Percentiles rank a stretch among this genome's conserved stretches.
Conservation (phyloP, 1,139 yeast species). For the Debaryomycetaceae sp. region DNA sequence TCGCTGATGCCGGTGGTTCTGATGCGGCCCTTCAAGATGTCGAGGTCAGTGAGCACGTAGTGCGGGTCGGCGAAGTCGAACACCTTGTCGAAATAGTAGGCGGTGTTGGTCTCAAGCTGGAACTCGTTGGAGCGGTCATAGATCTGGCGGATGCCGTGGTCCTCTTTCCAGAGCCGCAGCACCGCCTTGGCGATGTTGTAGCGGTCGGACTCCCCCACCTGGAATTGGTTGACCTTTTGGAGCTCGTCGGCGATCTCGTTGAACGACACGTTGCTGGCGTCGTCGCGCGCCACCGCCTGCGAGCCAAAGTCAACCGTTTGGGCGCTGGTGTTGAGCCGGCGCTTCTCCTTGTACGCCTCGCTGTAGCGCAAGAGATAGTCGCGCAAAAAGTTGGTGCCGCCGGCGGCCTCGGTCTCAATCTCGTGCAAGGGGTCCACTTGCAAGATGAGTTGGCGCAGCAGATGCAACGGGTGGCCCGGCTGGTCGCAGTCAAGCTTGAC, state of each 20-base stretch:
- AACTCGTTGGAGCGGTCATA: slow-evolving; percentile 66
- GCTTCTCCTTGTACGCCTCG: slow-evolving; percentile 46
- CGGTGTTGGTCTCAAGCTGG: slow-evolving; percentile 77
- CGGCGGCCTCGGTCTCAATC: slow-evolving; percentile 65
- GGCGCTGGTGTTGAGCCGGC: slow-evolving; percentile 30
- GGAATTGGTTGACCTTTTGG: slow-evolving; percentile 6
- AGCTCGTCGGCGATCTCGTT: slow-evolving; percentile 5
- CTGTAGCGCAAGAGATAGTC: slow-evolving; percentile 64
- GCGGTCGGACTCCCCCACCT: slow-evolving; percentile 22
- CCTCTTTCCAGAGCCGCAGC: slow-evolving; percentile 59
- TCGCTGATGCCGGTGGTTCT: slow-evolving; percentile 96
- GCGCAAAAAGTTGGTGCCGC: slow-evolving; percentile 58
- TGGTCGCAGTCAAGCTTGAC: slow-evolving; percentile 62
- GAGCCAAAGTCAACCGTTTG: slow-evolving; percentile 16
- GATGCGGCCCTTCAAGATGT: slow-evolving; percentile 84
- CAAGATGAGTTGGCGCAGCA: slow-evolving; percentile 46
- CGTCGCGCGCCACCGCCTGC: background rate
- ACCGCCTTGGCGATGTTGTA: slow-evolving; percentile 61
- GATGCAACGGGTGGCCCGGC: slow-evolving; percentile 38
- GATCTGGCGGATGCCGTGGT: slow-evolving; percentile 61
- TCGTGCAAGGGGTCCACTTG: slow-evolving; percentile 57
- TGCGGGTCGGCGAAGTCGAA: slow-evolving; percentile 56
- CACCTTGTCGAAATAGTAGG: slow-evolving; percentile 72
- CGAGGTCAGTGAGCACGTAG: slow-evolving; percentile 74
- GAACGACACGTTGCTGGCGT: slow-evolving; percentile 7